Base-by-base conservation (phyloP, 2,329 filamentous ascomycete species). In the Magnaporthiopsis poae region DNA sequence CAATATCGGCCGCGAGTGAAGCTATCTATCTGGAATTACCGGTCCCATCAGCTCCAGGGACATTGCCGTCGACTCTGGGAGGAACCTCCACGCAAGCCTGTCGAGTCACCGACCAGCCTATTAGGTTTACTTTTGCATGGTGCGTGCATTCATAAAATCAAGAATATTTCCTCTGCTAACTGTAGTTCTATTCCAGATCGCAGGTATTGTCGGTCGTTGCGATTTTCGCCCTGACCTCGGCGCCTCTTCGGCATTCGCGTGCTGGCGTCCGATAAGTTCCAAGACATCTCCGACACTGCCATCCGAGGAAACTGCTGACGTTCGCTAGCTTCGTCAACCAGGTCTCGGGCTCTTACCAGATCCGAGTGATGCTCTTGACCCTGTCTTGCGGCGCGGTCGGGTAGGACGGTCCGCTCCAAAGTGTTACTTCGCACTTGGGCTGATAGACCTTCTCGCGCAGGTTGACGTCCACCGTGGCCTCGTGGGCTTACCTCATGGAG, bases 321-420 rank as follows among this genome's bases (percentile, higher is more conserved):
- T 33, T 25, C 29, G 1, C 9, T 61, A 78, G 74, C 11, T 80
- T 75, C 61, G 2, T 76, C 0, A 80, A 81, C 62, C 69, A 70
- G 2, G 68, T 80, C 0, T 76, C 76, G 1, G 68, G 71, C 0
- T 61, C 67, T 0, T 60, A 60, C 12, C 74, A 78, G 60, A 0
- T 81, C 3, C 72, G 74, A 0, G 78, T 84, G 4, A 76, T 83
- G 66, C 74, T 85, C 0, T 71, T 84, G 0, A 83, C 82, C 0
- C 71, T 84, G 1, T 78, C 79, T 0, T 85, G 82, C 65, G 83
- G 81, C 52, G 80, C 81, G n/a, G 79, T 80, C 29, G 82, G 82
- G 80, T 81, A 71, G 72, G 39, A 78, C 63, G 62, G 9, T 63
- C 33, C 29, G 67, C 11, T 56, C 29, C 15, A 4, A 13, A 9